Percentiles rank a stretch among this genome's conserved stretches.
Evolutionary conservation across 805 yeast species (phyloP).

Genomic region (Pichia membranifaciens): DNA sequence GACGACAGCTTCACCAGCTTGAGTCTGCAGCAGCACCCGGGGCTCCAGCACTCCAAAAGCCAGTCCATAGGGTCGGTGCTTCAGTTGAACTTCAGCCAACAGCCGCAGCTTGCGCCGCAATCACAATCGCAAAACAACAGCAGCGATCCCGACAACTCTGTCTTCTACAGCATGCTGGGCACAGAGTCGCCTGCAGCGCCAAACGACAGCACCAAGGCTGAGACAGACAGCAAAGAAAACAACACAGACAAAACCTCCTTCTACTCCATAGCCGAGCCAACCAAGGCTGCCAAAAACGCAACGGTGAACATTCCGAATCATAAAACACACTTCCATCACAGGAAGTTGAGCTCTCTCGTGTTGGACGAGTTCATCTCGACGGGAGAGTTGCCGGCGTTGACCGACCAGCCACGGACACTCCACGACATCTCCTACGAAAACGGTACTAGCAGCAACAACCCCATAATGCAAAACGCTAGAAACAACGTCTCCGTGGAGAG

Average conservation of each 20-base stretch:
- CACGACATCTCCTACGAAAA: neutral
- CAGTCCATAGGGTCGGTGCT: constrained; percentile 10
- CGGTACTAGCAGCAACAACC: neutral
- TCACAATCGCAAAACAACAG: neutral
- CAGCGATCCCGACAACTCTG: neutral
- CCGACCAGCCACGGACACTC: constrained; percentile 9
- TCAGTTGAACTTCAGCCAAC: constrained; percentile 6
- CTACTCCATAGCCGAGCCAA: constrained; percentile 20
- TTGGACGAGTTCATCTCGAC: constrained; percentile 27
- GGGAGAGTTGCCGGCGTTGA: constrained; percentile 19
- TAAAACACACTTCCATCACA: constrained; percentile 18
- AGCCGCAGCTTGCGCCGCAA: neutral
- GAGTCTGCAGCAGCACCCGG: neutral
- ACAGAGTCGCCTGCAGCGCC: neutral
- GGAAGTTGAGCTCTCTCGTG: constrained; percentile 21
- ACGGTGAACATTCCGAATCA: constrained; percentile 13
- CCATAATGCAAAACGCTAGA: neutral
- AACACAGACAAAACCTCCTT: constrained; percentile 7
- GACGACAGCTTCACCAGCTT: neutral
- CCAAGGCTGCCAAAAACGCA: constrained; percentile 15
- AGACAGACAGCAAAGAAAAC: neutral
- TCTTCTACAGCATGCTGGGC: neutral
- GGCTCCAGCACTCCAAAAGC: neutral
- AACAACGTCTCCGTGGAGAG: constrained; percentile 4
- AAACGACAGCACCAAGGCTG: neutral